Conservation (phyloP, 208 protist species). For the Borovskyia barvae region DNA sequence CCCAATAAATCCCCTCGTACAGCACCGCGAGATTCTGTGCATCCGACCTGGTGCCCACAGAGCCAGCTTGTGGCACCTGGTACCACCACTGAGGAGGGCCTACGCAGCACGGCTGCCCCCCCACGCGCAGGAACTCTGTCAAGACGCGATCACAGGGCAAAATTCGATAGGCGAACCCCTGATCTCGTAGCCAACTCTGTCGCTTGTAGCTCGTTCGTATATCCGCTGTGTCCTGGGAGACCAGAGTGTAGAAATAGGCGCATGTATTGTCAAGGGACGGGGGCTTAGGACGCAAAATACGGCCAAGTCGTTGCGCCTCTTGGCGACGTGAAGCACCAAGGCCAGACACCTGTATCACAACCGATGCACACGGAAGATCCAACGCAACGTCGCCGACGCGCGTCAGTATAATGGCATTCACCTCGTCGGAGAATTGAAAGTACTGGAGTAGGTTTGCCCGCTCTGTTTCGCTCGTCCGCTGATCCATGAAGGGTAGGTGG, state of each 20-base stretch:
- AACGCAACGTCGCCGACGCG: conserved; percentile 97
- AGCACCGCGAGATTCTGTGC: too few species aligned
- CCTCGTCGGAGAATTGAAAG: conserved; percentile 70
- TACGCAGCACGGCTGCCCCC: conserved; percentile 70
- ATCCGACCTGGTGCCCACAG: too few species aligned
- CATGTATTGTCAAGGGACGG: conserved; percentile 91
- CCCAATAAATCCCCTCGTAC: conserved; percentile 41
- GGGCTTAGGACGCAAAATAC: conserved; percentile 95
- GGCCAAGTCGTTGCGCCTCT: conserved; percentile 97
- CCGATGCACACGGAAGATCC: conserved; percentile 98
- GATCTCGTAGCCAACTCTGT: conserved; percentile 98
- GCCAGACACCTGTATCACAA: conserved; percentile 99
- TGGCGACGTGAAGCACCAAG: conserved; percentile 95
- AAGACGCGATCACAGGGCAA: conserved; percentile 61
- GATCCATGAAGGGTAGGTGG: conserved; percentile 86
- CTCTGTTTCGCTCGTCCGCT: conserved; percentile 77
- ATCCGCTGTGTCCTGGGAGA: conserved; percentile 97
- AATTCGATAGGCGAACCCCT: conserved; percentile 91
- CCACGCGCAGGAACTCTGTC: conserved; percentile 33
- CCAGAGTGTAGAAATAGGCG: conserved; percentile 99
- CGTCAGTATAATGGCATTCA: conserved; percentile 97
- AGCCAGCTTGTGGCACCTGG: too few species aligned
- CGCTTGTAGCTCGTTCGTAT: conserved; percentile 95
- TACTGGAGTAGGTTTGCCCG: conserved; percentile 80
- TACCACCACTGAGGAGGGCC: conserved; percentile 87